Evolutionary conservation across 768 basidiomycete genomes (phyloP).

Genomic region (Boletus sensibilis): DNA sequence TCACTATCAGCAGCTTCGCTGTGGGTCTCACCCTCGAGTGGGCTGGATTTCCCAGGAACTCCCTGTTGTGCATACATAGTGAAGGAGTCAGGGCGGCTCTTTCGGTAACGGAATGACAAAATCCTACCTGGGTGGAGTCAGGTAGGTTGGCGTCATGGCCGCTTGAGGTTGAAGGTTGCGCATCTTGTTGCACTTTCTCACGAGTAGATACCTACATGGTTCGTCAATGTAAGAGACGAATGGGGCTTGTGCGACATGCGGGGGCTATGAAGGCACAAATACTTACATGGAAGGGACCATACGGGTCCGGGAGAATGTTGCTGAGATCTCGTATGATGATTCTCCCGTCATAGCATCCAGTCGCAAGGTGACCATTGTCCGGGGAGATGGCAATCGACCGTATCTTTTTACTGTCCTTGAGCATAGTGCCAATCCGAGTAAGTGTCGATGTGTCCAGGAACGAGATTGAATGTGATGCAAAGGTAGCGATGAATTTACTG

Average conservation of each 20-base stretch:
- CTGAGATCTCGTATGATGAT: not conserved
- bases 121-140: not conserved
- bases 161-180: not conserved
- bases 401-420: too few species aligned
- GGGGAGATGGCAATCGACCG: too few species aligned
- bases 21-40: fast-evolving
- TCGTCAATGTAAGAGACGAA: too few species aligned
- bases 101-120: not conserved
- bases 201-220: not conserved
- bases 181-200: not conserved
- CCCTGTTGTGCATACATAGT: not conserved
- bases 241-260: not conserved
- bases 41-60: not conserved
- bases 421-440: too few species aligned
- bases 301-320: too few species aligned
- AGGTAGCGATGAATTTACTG: too few species aligned
- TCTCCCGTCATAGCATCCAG: not conserved
- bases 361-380: not conserved
- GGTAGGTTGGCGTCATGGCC: too few species aligned
- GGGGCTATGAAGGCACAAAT: not conserved
- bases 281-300: not conserved
- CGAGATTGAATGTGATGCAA: too few species aligned
- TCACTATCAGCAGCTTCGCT: not conserved
- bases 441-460: too few species aligned
- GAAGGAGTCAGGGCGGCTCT: not conserved